Evolutionary conservation across 2,329 filamentous ascomycete genomes (phyloP).

Genomic region (Grosmannia penicillata): DNA sequence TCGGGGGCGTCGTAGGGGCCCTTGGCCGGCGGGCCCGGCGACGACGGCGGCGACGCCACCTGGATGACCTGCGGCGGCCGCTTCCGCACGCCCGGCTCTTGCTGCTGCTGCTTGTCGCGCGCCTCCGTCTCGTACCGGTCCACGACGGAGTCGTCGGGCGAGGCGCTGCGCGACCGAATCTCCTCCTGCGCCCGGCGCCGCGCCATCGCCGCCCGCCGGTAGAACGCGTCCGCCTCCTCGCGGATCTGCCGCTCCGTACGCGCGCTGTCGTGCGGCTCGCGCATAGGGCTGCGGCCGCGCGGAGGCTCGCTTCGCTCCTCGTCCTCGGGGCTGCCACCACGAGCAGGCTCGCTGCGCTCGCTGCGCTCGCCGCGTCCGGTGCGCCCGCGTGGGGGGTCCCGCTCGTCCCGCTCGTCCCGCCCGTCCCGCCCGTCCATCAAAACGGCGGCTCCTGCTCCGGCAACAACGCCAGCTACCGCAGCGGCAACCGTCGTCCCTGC

Average conservation of each 20-base stretch:
- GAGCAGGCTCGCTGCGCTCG: slow-evolving; percentile 22
- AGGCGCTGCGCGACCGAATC: slow-evolving; percentile 34
- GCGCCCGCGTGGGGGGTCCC: too few species aligned
- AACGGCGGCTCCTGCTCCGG: too few species aligned
- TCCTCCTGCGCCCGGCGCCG: slow-evolving; percentile 38
- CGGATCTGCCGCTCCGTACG: slow-evolving; percentile 18
- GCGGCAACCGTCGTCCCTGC: too few species aligned
- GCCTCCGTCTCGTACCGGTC: slow-evolving; percentile 32
- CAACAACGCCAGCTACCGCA: too few species aligned
- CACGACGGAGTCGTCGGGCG: slow-evolving; percentile 37
- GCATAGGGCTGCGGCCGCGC: slow-evolving; percentile 7
- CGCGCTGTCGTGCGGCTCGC: slow-evolving; percentile 7
- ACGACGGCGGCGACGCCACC: slow-evolving; percentile 50
- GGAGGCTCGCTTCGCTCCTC: slow-evolving; percentile 14
- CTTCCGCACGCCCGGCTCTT: slow-evolving; percentile 22
- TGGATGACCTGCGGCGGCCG: slow-evolving; percentile 32
- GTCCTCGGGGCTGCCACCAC: slow-evolving; percentile 20
- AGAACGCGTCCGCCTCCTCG: slow-evolving; percentile 42
- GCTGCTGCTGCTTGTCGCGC: neutral
- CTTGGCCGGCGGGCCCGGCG: slow-evolving; percentile 33
- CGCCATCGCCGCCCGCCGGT: slow-evolving; percentile 38
- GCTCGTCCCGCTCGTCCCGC: too few species aligned
- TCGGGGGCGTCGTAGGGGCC: slow-evolving; percentile 41
- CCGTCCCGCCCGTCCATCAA: too few species aligned
- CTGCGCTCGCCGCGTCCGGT: slow-evolving; percentile 1